Evolutionary conservation across 1,139 yeast species (phyloP), one percentile per base, ranked within the genome.

Genomic region (Lodderomyces orthopsilosis): DNA sequence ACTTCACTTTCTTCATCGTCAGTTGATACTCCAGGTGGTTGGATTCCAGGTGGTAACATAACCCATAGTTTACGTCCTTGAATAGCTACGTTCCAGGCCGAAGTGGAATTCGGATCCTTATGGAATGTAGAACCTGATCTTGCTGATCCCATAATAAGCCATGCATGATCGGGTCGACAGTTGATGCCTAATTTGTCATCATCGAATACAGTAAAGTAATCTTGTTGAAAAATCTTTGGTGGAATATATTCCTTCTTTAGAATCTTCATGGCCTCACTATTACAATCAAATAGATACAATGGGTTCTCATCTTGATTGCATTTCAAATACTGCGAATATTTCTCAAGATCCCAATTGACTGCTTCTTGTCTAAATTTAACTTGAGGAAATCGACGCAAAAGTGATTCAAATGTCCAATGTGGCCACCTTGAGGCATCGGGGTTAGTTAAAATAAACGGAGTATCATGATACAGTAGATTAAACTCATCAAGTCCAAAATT

Each of bases 111-210:
- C 3, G 97, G 97, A 57, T 90, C 97, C 55, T 90, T 89, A 61
- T 90, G 97, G 62, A 89, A 90, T 0, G 95, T 85, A 0, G 95
- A 86, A 0, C 96, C 97, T 14, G 90, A 81, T 41, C 95, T 63
- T 21, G 67, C 70, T 1, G 95, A 89, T 0, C 97, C 97, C 13
- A 86, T 75, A 38, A 90, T 90, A 32, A 90, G 68, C 97, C 97
- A 90, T 9, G 94, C 79, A 60, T 85, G 85, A 61, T 90, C 96
- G 0, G 97, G 97, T 42, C 96, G 74, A 51, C 86, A 83, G 38
- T 68, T 46, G 47, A 56, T 41, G 28, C 48, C 45, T 15, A 37
- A 26, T 46, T 65, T 56, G 47, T 27, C 34, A 24, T 36, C 32
- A n/a, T 72, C 59, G 53, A 78, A 68, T 13, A 68, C 54, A 35